Evolutionary conservation across 495 filamentous ascomycete genomes (phyloP).

Genomic region (Alectoria sarmentosa): DNA sequence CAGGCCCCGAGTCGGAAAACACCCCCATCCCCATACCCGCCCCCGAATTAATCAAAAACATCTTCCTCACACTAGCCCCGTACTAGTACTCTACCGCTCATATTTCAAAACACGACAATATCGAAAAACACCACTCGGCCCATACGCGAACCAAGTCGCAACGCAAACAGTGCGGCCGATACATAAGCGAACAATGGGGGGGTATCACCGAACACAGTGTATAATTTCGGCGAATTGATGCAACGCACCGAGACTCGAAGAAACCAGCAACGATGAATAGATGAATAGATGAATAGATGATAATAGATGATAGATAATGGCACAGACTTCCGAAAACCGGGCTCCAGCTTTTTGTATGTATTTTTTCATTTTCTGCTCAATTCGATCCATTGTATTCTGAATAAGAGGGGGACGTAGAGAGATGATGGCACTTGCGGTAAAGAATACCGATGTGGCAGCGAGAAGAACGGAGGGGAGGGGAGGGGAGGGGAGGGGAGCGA

Average conservation of each 20-base stretch:
- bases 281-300: too few species aligned
- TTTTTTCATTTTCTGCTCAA: too few species aligned
- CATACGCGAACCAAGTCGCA: conserved; percentile 43
- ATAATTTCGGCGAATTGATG: conserved; percentile 61
- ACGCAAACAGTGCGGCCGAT: conserved; percentile 35
- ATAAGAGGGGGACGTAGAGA: too few species aligned
- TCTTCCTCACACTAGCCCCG: too few species aligned
- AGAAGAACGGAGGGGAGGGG: too few species aligned
- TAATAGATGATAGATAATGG: too few species aligned
- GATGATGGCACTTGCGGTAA: conserved; percentile 20
- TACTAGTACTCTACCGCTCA: conserved; percentile 28
- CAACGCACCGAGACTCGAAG: conserved; percentile 64
- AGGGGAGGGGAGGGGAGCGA: conserved; percentile 56
- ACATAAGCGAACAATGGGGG: conserved; percentile 67
- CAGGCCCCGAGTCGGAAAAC: conserved; percentile 33
- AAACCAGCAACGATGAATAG: too few species aligned
- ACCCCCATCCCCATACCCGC: conserved; percentile 31
- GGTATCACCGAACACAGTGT: too few species aligned
- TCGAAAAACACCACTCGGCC: conserved; percentile 40
- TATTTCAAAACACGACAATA: conserved; percentile 38
- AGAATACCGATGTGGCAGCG: conserved; percentile 57
- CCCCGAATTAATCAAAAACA: conserved; percentile 30
- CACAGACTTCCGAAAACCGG: too few species aligned
- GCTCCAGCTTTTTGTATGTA: too few species aligned
- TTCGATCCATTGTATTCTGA: too few species aligned